phyloP scores from a whole-genome alignment of 164 flowering plant genomes.

The Nymphaea colorata region DNA sequence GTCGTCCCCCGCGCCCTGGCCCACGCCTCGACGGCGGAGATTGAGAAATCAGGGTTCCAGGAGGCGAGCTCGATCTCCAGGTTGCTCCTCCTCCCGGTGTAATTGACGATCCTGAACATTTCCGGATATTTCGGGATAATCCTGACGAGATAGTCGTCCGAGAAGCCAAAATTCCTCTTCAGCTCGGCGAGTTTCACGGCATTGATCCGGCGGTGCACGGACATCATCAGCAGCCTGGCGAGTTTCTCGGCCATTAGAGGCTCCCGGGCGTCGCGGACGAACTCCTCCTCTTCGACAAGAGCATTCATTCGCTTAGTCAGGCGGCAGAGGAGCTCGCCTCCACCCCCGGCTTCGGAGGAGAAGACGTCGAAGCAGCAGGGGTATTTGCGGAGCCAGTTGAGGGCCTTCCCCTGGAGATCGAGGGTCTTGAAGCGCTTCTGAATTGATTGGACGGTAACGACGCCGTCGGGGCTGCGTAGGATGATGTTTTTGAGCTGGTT shows the following conservation, averaged over 20 bases:
- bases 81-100: constrained; percentile 45
- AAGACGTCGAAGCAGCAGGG: constrained; percentile 82
- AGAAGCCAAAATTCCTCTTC: constrained; percentile 69
- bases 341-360: constrained; percentile 8
- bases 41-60: constrained; percentile 52
- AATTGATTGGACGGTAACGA: constrained; percentile 32
- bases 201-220: constrained; percentile 48
- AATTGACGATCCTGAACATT: constrained; percentile 52
- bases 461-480: constrained; percentile 54
- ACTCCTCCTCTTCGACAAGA: constrained; percentile 78
- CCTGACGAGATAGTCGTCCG: constrained; percentile 80
- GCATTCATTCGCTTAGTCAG: constrained; percentile 71
- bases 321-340: constrained; percentile 36
- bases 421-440: constrained; percentile 87
- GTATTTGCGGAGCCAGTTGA: constrained; percentile 80
- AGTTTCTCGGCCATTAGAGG: constrained; percentile 42
- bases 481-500: constrained; percentile 89
- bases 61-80: constrained; percentile 81
- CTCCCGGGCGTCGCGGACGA: constrained; percentile 44
- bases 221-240: constrained; percentile 71
- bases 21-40: constrained; percentile 47
- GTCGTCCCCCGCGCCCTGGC: constrained; percentile 27
- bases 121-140: constrained; percentile 65
- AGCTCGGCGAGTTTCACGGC: constrained; percentile 63
- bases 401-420: constrained; percentile 88